Evolutionary conservation across 2,329 filamentous ascomycete genomes (phyloP).

Genomic region (Colletotrichum echinochloae): DNA sequence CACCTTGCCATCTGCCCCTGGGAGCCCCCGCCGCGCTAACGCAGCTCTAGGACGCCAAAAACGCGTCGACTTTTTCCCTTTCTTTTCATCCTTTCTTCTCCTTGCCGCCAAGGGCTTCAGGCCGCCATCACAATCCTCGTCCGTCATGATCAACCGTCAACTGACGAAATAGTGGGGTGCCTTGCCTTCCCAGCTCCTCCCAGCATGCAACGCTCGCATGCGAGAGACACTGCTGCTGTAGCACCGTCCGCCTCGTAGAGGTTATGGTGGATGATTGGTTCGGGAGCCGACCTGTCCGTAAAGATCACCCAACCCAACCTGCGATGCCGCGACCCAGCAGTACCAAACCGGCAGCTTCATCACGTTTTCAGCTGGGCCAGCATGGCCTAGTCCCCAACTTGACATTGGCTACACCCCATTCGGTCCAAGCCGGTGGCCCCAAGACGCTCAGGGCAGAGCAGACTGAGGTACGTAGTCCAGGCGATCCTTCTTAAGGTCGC

Average conservation of each 20-base stretch:
- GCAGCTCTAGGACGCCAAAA: slow-evolving; percentile 34
- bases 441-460: slow-evolving; percentile 20
- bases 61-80: slow-evolving; percentile 10
- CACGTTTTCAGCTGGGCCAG: slow-evolving; percentile 8
- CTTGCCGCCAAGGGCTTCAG: slow-evolving; percentile 13
- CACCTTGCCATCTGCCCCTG: slow-evolving; percentile 22
- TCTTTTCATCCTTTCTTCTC: slow-evolving; percentile 3
- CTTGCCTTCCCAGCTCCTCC: slow-evolving; percentile 25
- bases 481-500: too few species aligned
- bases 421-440: slow-evolving; percentile 1
- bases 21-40: slow-evolving; percentile 30
- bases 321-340: neutral
- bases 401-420: neutral
- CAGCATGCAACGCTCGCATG: slow-evolving; percentile 29
- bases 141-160: slow-evolving; percentile 20
- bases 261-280: neutral
- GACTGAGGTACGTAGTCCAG: too few species aligned
- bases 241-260: slow-evolving; percentile 23
- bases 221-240: slow-evolving; percentile 24
- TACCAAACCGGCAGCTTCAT: slow-evolving; percentile 25
- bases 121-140: slow-evolving; percentile 1
- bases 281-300: slow-evolving; percentile 4
- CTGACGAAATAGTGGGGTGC: slow-evolving; percentile 26
- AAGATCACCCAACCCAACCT: slow-evolving; percentile 12
- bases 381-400: slow-evolving; percentile 1